Evolutionary conservation across 768 basidiomycete genomes (phyloP).

Genomic region (Naganishia vishniacii): DNA sequence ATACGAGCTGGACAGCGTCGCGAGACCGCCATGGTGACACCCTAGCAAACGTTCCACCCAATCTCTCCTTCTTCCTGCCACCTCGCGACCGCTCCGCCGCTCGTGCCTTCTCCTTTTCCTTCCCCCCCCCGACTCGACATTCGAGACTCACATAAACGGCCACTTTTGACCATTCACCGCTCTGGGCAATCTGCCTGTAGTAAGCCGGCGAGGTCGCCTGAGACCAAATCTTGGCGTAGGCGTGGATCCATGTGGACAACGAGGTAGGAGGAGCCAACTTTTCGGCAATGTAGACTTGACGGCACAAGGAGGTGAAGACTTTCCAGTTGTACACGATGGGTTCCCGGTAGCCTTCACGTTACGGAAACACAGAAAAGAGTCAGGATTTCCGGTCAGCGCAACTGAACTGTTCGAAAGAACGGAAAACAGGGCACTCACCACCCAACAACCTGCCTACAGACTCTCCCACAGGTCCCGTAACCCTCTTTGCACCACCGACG

Average conservation of each 20-base stretch:
- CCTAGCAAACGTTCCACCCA: no score
- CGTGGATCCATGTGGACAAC: slow-evolving; percentile 39
- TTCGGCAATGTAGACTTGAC: slow-evolving; percentile 49
- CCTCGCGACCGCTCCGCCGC: neutral
- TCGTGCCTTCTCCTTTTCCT: neutral
- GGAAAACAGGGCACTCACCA: slow-evolving; percentile 35
- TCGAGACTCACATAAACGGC: slow-evolving; percentile 43
- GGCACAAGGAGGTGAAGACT: slow-evolving; percentile 42
- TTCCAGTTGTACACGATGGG: slow-evolving; percentile 46
- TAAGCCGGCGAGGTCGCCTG: slow-evolving; percentile 35
- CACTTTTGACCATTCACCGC: slow-evolving; percentile 47
- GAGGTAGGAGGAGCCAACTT: slow-evolving; percentile 46
- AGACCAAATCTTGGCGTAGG: slow-evolving; percentile 42
- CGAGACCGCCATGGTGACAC: no score
- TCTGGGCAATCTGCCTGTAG: slow-evolving; percentile 39
- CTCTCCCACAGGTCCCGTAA: slow-evolving; percentile 47
- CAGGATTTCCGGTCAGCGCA: no score
- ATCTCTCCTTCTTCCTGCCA: neutral
- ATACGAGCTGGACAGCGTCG: no score
- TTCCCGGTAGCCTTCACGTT: slow-evolving; percentile 41
- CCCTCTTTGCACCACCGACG: slow-evolving; percentile 39
- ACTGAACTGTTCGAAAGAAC: neutral
- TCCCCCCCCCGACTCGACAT: neutral
- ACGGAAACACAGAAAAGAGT: neutral
- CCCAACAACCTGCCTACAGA: slow-evolving; percentile 39